Conservation (phyloP, 352 stramenopile species). For the Globisporangium spinosum region DNA sequence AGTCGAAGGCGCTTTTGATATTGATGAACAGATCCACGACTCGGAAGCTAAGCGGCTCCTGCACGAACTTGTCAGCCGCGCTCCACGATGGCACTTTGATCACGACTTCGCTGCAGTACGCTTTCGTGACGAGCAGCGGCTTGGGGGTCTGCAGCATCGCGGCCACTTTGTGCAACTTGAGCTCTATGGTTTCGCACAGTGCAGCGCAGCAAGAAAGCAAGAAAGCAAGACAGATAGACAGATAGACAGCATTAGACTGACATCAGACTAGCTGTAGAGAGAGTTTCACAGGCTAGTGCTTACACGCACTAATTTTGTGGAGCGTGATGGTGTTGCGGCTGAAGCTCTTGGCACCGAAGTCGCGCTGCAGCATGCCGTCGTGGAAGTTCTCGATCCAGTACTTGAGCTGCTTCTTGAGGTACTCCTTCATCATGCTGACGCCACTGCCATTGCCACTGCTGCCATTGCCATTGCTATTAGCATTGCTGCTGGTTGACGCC, state of each 20-base stretch:
- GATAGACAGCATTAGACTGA: background rate
- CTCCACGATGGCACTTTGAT: conserved; percentile 64
- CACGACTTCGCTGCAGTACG: conserved; percentile 46
- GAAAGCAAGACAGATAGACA: background rate
- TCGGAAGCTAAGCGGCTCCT: conserved; percentile 46
- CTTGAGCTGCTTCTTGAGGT: conserved; percentile 56
- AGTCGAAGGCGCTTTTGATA: conserved; percentile 43
- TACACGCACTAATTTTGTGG: conserved; percentile 34
- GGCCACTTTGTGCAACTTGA: conserved; percentile 62
- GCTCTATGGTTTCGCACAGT: conserved; percentile 24
- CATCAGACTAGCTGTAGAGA: background rate
- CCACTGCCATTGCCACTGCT: conserved; percentile 11
- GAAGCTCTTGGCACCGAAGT: conserved; percentile 51
- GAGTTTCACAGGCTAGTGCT: too few species aligned
- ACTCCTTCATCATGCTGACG: conserved; percentile 65
- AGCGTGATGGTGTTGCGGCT: conserved; percentile 43
- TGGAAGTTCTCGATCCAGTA: conserved; percentile 67
- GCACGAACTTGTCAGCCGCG: conserved; percentile 43
- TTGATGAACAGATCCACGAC: conserved; percentile 51
- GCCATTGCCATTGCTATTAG: conserved; percentile 15
- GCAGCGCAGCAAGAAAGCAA: background rate
- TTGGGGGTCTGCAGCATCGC: conserved; percentile 37
- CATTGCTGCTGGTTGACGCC: conserved; percentile 15
- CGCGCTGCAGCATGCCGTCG: conserved; percentile 52
- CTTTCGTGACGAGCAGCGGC: conserved; percentile 48